Conservation (phyloP, 73 alveolate species). For the Uronychia binucleata region DNA sequence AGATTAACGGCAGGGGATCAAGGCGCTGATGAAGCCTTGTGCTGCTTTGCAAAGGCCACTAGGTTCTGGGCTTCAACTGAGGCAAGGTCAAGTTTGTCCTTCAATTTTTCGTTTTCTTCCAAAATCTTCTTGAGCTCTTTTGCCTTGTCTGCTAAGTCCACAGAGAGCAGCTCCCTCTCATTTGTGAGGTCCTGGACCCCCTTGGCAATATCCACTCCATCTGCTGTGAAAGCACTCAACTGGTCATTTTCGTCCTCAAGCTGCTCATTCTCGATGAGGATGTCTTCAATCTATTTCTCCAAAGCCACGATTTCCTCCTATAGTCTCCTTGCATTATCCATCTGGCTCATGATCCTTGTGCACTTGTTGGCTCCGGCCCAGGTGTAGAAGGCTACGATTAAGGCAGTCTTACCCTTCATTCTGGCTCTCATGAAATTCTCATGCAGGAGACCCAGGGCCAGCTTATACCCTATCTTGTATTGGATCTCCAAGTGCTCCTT, state of each 20-base stretch:
- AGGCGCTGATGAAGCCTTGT: background rate
- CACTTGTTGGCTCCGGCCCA: background rate
- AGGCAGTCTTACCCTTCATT: background rate
- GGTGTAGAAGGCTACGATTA: background rate
- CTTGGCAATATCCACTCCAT: slow-evolving; percentile 56
- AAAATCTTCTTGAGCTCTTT: slow-evolving; percentile 24
- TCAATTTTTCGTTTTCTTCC: slow-evolving; percentile 41
- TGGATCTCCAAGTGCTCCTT: background rate
- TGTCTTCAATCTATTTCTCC: background rate
- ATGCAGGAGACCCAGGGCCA: background rate
- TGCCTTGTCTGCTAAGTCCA: slow-evolving; percentile 56
- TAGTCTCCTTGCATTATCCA: background rate
- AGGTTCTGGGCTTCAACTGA: background rate
- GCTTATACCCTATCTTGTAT: background rate
- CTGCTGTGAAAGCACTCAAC: slow-evolving; percentile 32
- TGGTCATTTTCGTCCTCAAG: slow-evolving; percentile 50
- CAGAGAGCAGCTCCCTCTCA: slow-evolving; percentile 41
- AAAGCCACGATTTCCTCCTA: background rate
- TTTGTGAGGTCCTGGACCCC: slow-evolving; percentile 21
- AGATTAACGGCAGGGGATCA: background rate
- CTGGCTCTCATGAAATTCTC: background rate
- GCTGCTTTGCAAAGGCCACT: background rate
- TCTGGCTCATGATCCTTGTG: background rate
- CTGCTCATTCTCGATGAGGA: slow-evolving; percentile 14
- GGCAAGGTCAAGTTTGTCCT: slow-evolving; percentile 4